Evolutionary conservation across 2,329 filamentous ascomycete genomes (phyloP).

Genomic region (Paecilomyces dactylethromorphus): DNA sequence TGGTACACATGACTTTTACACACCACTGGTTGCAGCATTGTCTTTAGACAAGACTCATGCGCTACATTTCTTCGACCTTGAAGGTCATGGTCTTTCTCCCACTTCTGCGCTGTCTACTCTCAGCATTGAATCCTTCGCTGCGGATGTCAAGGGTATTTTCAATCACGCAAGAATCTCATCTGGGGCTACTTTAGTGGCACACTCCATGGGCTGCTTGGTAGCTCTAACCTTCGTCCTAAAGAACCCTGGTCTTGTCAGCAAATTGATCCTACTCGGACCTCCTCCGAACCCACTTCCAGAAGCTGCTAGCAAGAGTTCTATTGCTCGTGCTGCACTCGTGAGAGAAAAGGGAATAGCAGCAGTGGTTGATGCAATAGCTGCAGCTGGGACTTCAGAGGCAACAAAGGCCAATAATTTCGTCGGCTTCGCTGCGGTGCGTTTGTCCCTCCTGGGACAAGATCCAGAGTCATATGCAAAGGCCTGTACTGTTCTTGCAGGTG

Average conservation of each 20-base stretch:
- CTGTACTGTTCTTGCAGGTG: slow-evolving; percentile 42
- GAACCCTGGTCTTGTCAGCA: slow-evolving; percentile 35
- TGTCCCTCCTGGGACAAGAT: slow-evolving; percentile 43
- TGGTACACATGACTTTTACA: slow-evolving; percentile 39
- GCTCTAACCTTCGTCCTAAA: slow-evolving; percentile 38
- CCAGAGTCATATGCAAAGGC: slow-evolving; percentile 52
- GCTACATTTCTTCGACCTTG: slow-evolving; percentile 46
- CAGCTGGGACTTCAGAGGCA: slow-evolving; percentile 28
- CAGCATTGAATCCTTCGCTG: slow-evolving; percentile 38
- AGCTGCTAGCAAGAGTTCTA: slow-evolving; percentile 19
- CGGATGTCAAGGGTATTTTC: slow-evolving; percentile 38
- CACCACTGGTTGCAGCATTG: slow-evolving; percentile 37
- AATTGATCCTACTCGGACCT: slow-evolving; percentile 44
- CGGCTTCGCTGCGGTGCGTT: slow-evolving; percentile 34
- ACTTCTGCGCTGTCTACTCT: slow-evolving; percentile 40
- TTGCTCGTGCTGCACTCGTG: slow-evolving; percentile 34
- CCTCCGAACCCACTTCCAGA: slow-evolving; percentile 41
- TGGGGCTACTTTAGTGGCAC: slow-evolving; percentile 41
- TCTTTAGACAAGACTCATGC: slow-evolving; percentile 22
- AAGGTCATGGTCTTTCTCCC: slow-evolving; percentile 51
- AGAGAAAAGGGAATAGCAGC: slow-evolving; percentile 40
- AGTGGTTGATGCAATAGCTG: slow-evolving; percentile 35
- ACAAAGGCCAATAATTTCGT: slow-evolving; percentile 35
- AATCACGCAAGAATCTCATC: slow-evolving; percentile 21
- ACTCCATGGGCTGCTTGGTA: slow-evolving; percentile 47